These are phyloP conservation scores for Aquilaria yunnanensis DNA, from an alignment of 345 rosid genomes.

Conservation along the genomic window DNA sequence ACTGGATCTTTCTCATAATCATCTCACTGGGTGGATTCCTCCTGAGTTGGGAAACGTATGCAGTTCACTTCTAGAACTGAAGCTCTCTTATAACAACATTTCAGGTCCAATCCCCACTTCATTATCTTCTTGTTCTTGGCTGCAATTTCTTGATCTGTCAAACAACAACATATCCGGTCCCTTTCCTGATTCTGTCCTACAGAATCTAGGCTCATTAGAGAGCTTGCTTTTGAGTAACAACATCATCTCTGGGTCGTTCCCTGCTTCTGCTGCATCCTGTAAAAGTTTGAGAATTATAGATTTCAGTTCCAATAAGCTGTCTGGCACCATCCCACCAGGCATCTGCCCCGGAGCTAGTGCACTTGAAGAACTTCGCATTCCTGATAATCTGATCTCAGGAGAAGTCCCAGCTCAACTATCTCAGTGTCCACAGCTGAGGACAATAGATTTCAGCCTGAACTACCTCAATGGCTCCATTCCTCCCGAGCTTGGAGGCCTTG, in stretches of 20 bases:
- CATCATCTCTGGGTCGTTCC: slow-evolving; percentile 65
- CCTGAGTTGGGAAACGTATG: slow-evolving; percentile 67
- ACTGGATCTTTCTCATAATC: slow-evolving; percentile 74
- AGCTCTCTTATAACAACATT: slow-evolving; percentile 68
- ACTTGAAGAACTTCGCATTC: slow-evolving; percentile 73
- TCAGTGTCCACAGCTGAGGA: slow-evolving; percentile 65
- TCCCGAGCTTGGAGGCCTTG: slow-evolving; percentile 62
- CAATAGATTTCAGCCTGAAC: slow-evolving; percentile 80
- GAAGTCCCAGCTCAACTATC: slow-evolving; percentile 69
- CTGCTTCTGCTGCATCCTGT: slow-evolving; percentile 58
- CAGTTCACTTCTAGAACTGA: slow-evolving; percentile 48
- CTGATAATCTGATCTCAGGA: slow-evolving; percentile 74
- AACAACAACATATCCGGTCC: slow-evolving; percentile 83
- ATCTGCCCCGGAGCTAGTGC: slow-evolving; percentile 79
- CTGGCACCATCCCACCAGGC: slow-evolving; percentile 67
- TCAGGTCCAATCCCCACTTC: slow-evolving; percentile 66
- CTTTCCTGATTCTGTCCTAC: slow-evolving; percentile 55
- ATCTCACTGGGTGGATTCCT: slow-evolving; percentile 80
- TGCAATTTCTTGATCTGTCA: slow-evolving; percentile 70
- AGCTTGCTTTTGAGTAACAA: slow-evolving; percentile 62
- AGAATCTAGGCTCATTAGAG: slow-evolving; percentile 54
- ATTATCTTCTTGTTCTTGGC: slow-evolving; percentile 62
- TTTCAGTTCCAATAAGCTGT: slow-evolving; percentile 71
- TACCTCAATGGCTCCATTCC: slow-evolving; percentile 85
- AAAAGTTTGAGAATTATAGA: slow-evolving; percentile 58